Evolutionary conservation across 495 filamentous ascomycete species (phyloP).

Genomic region (Hamigera avellanea): DNA sequence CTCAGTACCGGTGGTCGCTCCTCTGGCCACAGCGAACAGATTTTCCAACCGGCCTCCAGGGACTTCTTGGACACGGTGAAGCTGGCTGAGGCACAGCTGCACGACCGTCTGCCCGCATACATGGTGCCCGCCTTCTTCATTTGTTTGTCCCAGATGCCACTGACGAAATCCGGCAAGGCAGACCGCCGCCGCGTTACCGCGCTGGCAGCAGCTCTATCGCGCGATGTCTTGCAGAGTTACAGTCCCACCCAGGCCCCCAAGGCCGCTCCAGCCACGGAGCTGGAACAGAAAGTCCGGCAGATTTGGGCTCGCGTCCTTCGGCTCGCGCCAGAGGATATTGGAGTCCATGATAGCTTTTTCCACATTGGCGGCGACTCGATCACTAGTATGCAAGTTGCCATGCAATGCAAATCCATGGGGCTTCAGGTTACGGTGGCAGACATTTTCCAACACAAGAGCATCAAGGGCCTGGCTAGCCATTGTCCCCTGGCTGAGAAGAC

Average conservation of each 20-base stretch:
- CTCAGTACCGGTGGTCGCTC: background rate
- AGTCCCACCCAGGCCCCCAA: background rate
- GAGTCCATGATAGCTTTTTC: slow-evolving; percentile 15
- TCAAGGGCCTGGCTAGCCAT: slow-evolving; percentile 5
- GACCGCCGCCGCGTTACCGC: slow-evolving; percentile 3
- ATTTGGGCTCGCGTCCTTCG: slow-evolving; percentile 15
- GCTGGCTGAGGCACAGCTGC: background rate
- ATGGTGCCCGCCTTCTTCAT: slow-evolving; percentile 9
- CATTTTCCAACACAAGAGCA: slow-evolving; percentile 8
- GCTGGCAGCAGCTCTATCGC: slow-evolving; percentile 1
- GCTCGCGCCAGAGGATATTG: slow-evolving; percentile 12
- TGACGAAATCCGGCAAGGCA: slow-evolving; percentile 11
- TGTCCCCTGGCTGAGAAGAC: slow-evolving; percentile 2
- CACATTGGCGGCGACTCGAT: slow-evolving; percentile 13
- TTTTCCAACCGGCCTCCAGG: background rate
- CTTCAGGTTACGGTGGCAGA: slow-evolving; percentile 4
- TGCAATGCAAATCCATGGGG: background rate
- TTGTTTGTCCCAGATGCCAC: slow-evolving; percentile 3
- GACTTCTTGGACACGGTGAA: background rate
- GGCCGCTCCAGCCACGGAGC: slow-evolving; percentile 1
- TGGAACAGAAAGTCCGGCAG: slow-evolving; percentile 14
- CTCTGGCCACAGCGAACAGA: background rate
- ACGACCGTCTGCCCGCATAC: slow-evolving; percentile 1
- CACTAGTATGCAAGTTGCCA: slow-evolving; percentile 9
- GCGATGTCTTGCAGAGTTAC: slow-evolving; percentile 3